Percentiles rank a stretch among this genome's conserved stretches.
These are phyloP conservation scores for Paragyromitra xinjiangensis DNA, from an alignment of 495 filamentous ascomycete species.

Conservation along the genomic window DNA sequence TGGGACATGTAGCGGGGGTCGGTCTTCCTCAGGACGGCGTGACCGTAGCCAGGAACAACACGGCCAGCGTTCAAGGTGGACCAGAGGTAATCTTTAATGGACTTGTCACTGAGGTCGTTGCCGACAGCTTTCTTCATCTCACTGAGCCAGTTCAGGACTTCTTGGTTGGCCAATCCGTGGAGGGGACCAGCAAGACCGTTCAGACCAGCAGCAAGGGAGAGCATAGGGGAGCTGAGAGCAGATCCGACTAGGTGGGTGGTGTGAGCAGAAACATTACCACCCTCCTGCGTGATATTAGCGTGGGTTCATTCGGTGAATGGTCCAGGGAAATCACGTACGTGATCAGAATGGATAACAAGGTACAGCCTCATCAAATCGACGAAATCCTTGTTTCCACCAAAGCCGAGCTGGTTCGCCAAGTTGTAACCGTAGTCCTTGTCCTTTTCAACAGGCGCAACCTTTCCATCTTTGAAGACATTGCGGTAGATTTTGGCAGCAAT, in stretches of 20 bases:
- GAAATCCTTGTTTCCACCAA: constrained; percentile 93
- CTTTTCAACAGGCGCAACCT: constrained; percentile 92
- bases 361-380: constrained; percentile 98
- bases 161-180: constrained; percentile 98
- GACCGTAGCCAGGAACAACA: constrained; percentile 97
- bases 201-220: constrained; percentile 93
- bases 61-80: constrained; percentile 91
- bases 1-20: constrained; percentile 98
- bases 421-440: constrained; percentile 99
- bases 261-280: constrained; percentile 97
- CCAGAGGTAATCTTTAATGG: constrained; percentile 98
- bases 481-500: constrained; percentile 99
- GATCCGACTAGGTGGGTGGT: constrained; percentile 97
- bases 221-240: constrained; percentile 95
- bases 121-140: constrained; percentile 98
- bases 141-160: constrained; percentile 97
- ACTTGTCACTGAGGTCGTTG: constrained; percentile 91
- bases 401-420: constrained; percentile 98
- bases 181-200: constrained; percentile 98
- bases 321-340: constrained; percentile 60
- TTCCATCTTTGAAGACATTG: constrained; percentile 99
- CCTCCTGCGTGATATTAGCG: constrained; percentile 65
- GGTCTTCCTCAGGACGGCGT: constrained; percentile 98
- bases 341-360: constrained; percentile 98
- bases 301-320: constrained; percentile 20